Base-by-base conservation (phyloP, 1,284 basidiomycete species). In the Malassezia japonica region DNA sequence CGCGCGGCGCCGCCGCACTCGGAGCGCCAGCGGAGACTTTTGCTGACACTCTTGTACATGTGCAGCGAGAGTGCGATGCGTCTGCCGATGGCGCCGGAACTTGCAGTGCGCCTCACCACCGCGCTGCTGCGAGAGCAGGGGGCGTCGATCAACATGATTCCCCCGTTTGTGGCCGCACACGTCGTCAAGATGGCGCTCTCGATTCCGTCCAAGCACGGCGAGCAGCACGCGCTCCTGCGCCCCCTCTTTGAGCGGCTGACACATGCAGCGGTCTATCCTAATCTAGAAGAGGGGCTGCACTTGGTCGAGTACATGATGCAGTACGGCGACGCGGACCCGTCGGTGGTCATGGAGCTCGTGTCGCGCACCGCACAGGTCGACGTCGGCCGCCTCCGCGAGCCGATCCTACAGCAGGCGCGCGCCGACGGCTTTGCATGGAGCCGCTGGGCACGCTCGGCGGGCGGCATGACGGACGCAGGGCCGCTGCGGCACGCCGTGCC, bases 351-450 rank as follows among this genome's bases (percentile, higher is more conserved):
- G 46, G 27, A 27, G 20, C 13, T 48, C 23, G 40, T 54, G 3
- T 38, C 46, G 2, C 25, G 34, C 20, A 54, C 36, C n/a, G 36
- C 34, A 8, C 33, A 39, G 5, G 36, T 39, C 7, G 46, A 54
- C 23, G 46, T 40, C 29, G 29, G 45, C n/a, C 46, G 36, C 2
- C 16, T 54, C 4, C 41, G 51, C 16, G 41, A 54, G 31, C 51
- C 48, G 12, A 48, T 36, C 6, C 27, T 54, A 16, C 44, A 48
- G 16, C 51, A 54, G 16, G 51, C 51, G 20, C 51, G 46, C 8
- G 32, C 46, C 4, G 51, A 54, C 25, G 51, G 51, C 23, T 32
- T 41, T 32, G 37, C 35, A 8, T 54, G 51, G 51, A 34, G 27
- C 15, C 16, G 24, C 10, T 54, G 51, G 51, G 40, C 40, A 5